Evolutionary conservation across 2,329 filamentous ascomycete genomes (phyloP).

Genomic region (Amylocarpus encephaloides): DNA sequence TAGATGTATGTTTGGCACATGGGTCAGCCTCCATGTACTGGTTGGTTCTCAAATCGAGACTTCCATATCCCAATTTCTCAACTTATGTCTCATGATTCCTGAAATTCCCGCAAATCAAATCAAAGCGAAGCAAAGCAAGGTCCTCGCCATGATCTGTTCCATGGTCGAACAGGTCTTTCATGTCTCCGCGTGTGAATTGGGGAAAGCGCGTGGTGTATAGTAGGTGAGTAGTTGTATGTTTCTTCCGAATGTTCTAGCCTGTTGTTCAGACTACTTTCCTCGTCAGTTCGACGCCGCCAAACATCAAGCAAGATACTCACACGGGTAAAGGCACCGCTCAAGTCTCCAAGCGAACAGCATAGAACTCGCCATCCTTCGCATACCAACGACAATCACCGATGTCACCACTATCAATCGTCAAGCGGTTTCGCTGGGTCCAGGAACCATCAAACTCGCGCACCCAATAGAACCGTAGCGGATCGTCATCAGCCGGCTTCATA

Average conservation of each 20-base stretch:
- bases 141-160: too few relatives aligned
- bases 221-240: too few relatives aligned
- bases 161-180: too few relatives aligned
- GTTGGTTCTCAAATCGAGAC: too few relatives aligned
- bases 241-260: too few relatives aligned
- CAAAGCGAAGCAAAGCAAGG: too few relatives aligned
- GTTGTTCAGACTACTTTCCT: neutral
- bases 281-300: neutral
- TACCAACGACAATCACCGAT: constrained; percentile 52
- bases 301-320: neutral
- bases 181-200: too few relatives aligned
- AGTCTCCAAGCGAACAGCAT: constrained; percentile 48
- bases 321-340: neutral
- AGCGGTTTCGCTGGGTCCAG: constrained; percentile 53
- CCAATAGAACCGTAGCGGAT: constrained; percentile 55
- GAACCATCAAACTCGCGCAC: constrained; percentile 54
- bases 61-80: too few relatives aligned
- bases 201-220: too few relatives aligned
- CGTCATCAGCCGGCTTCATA: constrained; percentile 55
- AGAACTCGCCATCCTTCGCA: constrained; percentile 52
- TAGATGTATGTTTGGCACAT: neutral
- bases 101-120: too few relatives aligned
- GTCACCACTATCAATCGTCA: constrained; percentile 51
- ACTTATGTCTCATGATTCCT: too few relatives aligned
- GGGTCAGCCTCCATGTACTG: too few relatives aligned